Base-by-base conservation (phyloP, 371 early-diverging fungal species). In the Mucor velutinosus region DNA sequence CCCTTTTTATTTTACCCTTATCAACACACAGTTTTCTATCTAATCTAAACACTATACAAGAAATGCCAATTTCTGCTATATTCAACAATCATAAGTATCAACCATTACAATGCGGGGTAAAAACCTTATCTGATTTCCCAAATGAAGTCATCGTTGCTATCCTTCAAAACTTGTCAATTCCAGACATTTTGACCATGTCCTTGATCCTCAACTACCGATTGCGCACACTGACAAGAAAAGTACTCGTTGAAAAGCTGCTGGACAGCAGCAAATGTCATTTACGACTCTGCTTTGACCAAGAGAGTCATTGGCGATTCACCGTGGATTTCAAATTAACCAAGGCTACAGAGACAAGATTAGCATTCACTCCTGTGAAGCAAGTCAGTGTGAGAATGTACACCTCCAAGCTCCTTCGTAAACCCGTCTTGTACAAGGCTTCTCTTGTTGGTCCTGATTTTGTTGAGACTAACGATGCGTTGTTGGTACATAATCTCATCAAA, bases 271-370 rank as follows among this genome's bases (percentile, higher is more conserved):
- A 53, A 4, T 62, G 62, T 19, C 69, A 45, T 12, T 39, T 71
- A 7, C 27, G 72, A 3, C 53, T 72, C 12, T 70, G 32, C 43
- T 69, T 72, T 29, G 64, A 69, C 35, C 72, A 72, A 43, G 70
- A 72, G 30, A 51, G 29, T n/a, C 64, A 58, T 19, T 69, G 70
- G 72, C 64, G 64, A 19, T 69, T 58, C 32, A 70, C 70, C 39
- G 64, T 70, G 7, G 72, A 72, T 65, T 61, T 72, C 27, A 58
- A 63, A 17, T 23, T 72, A 5, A 47, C 55, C 3, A 67, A 67
- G 11, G 58, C 66, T 21, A 66, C 62, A 4, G 19, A 55, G 3
- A 49, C 57, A 35, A 43, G 66, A n/a, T 39, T 70, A 1, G 62
- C 58, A 10, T 72, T 72, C 21, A 55, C 55, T 23, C 72, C 72